phyloP scores from a whole-genome alignment of 2,329 filamentous ascomycete species.

The Penicillium sp. region DNA sequence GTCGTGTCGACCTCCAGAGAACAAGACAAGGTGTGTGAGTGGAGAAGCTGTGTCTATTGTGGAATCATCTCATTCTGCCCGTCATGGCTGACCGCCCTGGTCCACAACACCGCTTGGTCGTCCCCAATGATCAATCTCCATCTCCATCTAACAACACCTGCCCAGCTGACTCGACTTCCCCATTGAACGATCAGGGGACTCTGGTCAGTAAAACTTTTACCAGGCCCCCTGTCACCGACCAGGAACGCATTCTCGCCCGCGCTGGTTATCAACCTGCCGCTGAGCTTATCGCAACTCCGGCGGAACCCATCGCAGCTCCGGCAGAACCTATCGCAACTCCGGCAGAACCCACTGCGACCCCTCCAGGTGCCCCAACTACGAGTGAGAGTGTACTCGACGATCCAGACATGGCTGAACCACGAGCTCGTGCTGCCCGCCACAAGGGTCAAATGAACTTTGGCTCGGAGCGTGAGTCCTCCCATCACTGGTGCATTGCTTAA shows the following conservation, averaged over 20 bases:
- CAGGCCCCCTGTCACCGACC: no score
- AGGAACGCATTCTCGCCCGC: constrained; percentile 11
- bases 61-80: no score
- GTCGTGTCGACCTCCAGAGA: no score
- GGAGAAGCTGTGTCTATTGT: no score
- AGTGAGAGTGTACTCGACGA: constrained; percentile 2
- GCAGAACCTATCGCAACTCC: neutral
- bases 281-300: neutral
- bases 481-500: neutral
- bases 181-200: no score
- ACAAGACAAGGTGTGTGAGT: no score
- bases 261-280: constrained; percentile 21
- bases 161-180: no score
- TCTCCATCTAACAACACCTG: no score
- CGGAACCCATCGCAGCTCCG: neutral
- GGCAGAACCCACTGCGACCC: neutral
- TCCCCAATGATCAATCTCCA: no score
- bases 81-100: constrained; percentile 14
- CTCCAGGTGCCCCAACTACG: neutral
- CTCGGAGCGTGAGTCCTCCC: constrained; percentile 56
- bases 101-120: neutral
- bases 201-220: no score
- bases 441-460: constrained; percentile 76
- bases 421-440: constrained; percentile 71
- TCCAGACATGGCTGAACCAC: constrained; percentile 63